Evolutionary conservation across 2,329 filamentous ascomycete genomes (phyloP), one percentile per base, ranked within the genome.

Genomic region (Bertia moriformis): DNA sequence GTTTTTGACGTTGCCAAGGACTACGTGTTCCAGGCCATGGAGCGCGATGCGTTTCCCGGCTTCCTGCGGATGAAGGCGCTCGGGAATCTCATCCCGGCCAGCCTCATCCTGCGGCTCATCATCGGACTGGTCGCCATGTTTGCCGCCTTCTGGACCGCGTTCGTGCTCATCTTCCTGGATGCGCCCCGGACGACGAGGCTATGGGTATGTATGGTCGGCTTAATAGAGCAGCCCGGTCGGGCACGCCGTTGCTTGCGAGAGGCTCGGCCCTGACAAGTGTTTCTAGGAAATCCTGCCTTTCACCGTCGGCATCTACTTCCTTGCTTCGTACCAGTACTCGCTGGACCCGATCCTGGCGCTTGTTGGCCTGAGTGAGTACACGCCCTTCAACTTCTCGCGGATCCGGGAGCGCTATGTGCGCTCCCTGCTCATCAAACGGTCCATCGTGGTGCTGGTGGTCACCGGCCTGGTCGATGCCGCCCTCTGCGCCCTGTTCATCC

Each of bases 21-120:
- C 63, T 98, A 96, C 56, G 91, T 96, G 45, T 98, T 96, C 59
- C 91, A 98, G 61, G 93, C 93, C 24, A 98, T 98, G 91, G 93
- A 98, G 62, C 77, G 93, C 41, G 91, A 98, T 62, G 91, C 91
- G n/a, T 98, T 95, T 56, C 91, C 93, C 1, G 89, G 89, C 1
- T 98, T 98, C 61, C 69, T 98, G 42, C 75, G 91, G 53, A 85
- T 86, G 62, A 96, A 96, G 63, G 91, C 91, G 2, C 69, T 98
- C 18, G 91, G 93, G 43, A 98, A 98, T 53, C 71, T 98, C 13
- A 89, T 98, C 19, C 91, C 89, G 3, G 77, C 89, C 14, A 93
- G 86, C 37, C 79, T 93, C 48, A 76, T 96, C 53, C 69, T 93
- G 48, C 74, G 91, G 40, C 66, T 96, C 39, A 87, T 93, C 36